Evolutionary conservation across 2,329 filamentous ascomycete species (phyloP), one percentile per base, ranked within the genome.

Genomic region (Epichloe coenophiala): DNA sequence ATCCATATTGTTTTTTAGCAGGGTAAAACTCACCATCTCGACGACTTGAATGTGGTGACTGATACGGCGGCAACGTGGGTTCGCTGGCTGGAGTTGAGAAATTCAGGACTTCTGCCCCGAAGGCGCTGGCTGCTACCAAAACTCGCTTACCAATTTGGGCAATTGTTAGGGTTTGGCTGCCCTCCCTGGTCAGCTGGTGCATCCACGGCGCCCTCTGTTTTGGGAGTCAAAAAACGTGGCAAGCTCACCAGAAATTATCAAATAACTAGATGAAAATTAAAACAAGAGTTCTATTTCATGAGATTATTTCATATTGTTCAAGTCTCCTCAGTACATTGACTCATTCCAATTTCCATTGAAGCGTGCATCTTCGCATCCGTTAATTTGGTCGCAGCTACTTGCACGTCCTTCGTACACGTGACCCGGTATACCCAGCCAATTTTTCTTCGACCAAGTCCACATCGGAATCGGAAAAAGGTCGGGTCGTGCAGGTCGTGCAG

Each of bases 1-100:
- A 17, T 23, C 5, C 41, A 27, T 19, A 12, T 41, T 40, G 47
- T 27, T 41, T 37, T 23, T 27, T 37, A 37, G 47, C 51, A 55
- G 58, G 51, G 54, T 53, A 58, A 56, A 58, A 74, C 71, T 70
- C 71, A 79, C 76, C 76, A 79, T 79, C 71, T 77, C 73, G 71
- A 68, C 71, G 71, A 69, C 63, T 67, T 71, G 70, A 65, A 68
- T 67, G 71, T 70, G 68, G 68, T 73, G 73, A 73, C 70, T 71
- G 71, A 69, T 69, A 75, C 74, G 72, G 69, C 74, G 72, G 69
- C 69, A 70, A 69, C 68, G 71, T 73, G 68, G 65, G 66, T 68
- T 68, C 65, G 67, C 66, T 65, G 67, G 66, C 67, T 72, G 69
- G 61, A 64, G 63, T 66, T 66, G 66, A 68, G 65, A 70, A 69